Conservation (phyloP, 495 filamentous ascomycete genomes). For the Xylaria intraflava region DNA sequence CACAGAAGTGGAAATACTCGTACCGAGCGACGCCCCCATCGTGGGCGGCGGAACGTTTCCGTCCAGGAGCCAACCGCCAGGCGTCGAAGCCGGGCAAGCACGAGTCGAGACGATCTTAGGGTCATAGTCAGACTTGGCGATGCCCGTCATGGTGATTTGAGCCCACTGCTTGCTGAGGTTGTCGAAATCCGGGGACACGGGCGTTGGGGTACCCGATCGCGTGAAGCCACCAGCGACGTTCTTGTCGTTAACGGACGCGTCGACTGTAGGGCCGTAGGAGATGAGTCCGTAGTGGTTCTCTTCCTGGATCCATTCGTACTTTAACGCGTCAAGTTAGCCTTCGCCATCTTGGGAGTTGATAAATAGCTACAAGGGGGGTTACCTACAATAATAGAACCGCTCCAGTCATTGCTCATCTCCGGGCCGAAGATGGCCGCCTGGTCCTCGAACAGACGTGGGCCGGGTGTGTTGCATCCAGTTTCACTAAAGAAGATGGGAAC, state of each 20-base stretch:
- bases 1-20: constrained; percentile 21
- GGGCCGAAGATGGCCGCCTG: constrained; percentile 68
- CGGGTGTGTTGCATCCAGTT: constrained; percentile 65
- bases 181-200: constrained; percentile 66
- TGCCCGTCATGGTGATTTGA: constrained; percentile 60
- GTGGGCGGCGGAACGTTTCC: constrained; percentile 62
- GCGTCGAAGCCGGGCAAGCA: constrained; percentile 63
- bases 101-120: constrained; percentile 52
- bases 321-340: background rate
- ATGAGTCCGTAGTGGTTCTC: constrained; percentile 79
- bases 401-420: constrained; percentile 70
- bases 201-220: constrained; percentile 65
- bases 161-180: constrained; percentile 76
- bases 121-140: constrained; percentile 56
- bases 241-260: constrained; percentile 39
- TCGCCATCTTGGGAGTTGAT: background rate
- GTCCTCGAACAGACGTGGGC: constrained; percentile 68
- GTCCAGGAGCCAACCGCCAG: constrained; percentile 64
- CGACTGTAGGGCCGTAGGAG: constrained; percentile 58
- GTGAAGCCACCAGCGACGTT: constrained; percentile 60
- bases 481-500: constrained; percentile 85
- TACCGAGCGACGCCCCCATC: constrained; percentile 48
- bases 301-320: constrained; percentile 75
- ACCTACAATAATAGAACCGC: constrained; percentile 54
- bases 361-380: background rate